Base-by-base conservation (phyloP, 148 eudicot species). In the Cornus controversa region DNA sequence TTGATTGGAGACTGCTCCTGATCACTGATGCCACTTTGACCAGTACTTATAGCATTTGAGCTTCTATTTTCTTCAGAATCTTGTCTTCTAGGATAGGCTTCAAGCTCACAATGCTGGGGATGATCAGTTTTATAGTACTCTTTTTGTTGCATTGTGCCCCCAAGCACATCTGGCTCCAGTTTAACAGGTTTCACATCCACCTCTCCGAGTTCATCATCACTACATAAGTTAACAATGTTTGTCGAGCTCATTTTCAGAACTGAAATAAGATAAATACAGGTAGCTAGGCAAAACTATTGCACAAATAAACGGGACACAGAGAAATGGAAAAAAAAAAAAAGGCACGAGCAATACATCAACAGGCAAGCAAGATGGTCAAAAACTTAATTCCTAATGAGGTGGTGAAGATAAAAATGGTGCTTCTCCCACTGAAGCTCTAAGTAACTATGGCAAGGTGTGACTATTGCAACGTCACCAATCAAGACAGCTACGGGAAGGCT, bases 21-120 rank as follows among this genome's bases (percentile, higher is more conserved):
- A 69, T 90, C 70, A 79, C 71, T 80, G 65, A 81, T 70, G 71
- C 85, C 85, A 83, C 83, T 88, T 72, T 80, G 80, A 29, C 80
- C 81, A 70, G 84, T 71, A 70, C 71, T 80, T 25, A 77, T 62
- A 75, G 70, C 66, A 73, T 83, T 80, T 45, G 85, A 75, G 70
- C 66, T 82, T 40, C 64, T 77, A 71, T 67, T 89, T 64, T 85
- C 85, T 64, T 78, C 84, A 74, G 75, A 80, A 69, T 83, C 87
- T 82, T 78, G 82, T 80, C 80, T 78, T 80, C 31, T 79, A 69
- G 77, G 58, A 71, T 68, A 53, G 64, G 81, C 26, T 72, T 83
- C 63, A 16, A 79, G 79, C 63, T 58, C 67, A 57, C 75, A 78
- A 47, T 40, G 47, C 23, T 14, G 29, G 1, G 20, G 26, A 40